Conservation (phyloP, 1,284 basidiomycete species). For the Tilletia walkeri region DNA sequence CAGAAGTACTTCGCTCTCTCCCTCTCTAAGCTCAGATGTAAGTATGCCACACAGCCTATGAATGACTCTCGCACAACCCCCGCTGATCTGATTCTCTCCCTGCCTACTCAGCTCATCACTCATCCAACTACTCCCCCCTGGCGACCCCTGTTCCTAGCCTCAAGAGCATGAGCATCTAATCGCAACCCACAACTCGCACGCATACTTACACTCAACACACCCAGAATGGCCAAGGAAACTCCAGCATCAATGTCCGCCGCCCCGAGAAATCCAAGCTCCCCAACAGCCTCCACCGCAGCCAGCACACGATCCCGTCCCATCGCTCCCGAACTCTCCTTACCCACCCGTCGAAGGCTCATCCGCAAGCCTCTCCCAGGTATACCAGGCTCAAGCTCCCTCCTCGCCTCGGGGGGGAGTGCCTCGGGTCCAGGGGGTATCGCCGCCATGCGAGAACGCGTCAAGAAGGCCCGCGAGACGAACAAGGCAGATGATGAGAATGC, state of each 20-base stretch:
- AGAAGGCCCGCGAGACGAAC: constrained; percentile 19
- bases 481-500: constrained; percentile 27
- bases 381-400: constrained; percentile 20
- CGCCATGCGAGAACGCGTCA: not conserved
- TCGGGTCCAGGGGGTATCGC: not conserved
- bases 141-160: too few species aligned
- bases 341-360: constrained; percentile 43
- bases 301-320: not conserved
- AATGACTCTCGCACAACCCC: not conserved
- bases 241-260: not conserved
- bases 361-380: constrained; percentile 43
- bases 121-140: not conserved
- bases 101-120: not conserved
- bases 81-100: not conserved
- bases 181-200: too few species aligned
- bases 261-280: not conserved
- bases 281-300: not conserved
- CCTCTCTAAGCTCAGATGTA: too few species aligned
- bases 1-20: too few species aligned
- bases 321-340: constrained; percentile 32
- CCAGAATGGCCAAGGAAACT: too few species aligned
- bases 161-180: too few species aligned
- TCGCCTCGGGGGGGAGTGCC: too few species aligned
- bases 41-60: too few species aligned
- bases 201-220: too few species aligned